Evolutionary conservation across 2,329 filamentous ascomycete species (phyloP), one percentile per base, ranked within the genome.

Genomic region (Aureobasidium musti): DNA sequence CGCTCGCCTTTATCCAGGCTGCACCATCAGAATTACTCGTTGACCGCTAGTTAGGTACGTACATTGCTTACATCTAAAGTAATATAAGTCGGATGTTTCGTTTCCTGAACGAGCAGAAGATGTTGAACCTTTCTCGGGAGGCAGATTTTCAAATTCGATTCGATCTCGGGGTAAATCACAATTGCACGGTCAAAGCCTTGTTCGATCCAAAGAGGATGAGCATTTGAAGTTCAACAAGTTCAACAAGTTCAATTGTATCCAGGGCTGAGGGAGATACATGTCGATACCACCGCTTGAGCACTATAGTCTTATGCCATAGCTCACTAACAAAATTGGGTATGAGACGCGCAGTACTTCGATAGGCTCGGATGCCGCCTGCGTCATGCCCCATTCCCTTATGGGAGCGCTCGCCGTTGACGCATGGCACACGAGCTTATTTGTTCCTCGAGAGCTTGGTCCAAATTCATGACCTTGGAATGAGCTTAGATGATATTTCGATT

Each of bases 341-440:
- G 41, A 59, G 37, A 47, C 28, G 56, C 39, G 41, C n/a, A 13
- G 41, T 11, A 39, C 35, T 39, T 39, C 35, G 13, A 39, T 5
- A 45, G 54, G n/a, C n/a, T n/a, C n/a, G n/a, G 41, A 23, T 35
- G 13, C 45, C 59, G 59, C 59, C 45, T 50, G 45, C 59, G 59
- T 63, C 59, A 63, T 63, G 0, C 21, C 33, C 17, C 19, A 11
- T 6, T 17, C 39, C 19, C n/a, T 41, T 60, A 41, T 8, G 39
- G 8, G 33, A 28, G 52, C 37, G 54, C 39, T 33, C 37, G 39
- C 54, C 54, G 54, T 59, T 45, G 47, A 30, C 47, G 54, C 54
- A 59, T 60, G 56, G 41, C 28, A 7, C 11, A 26, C 39, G 45
- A 63, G 59, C 59, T 63, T 63, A 28, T 50, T 63, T 33, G 7